Percentiles rank a stretch among this genome's conserved stretches.
Conservation (phyloP, 257 asterid genomes). For the Solanum tarapatanum region DNA sequence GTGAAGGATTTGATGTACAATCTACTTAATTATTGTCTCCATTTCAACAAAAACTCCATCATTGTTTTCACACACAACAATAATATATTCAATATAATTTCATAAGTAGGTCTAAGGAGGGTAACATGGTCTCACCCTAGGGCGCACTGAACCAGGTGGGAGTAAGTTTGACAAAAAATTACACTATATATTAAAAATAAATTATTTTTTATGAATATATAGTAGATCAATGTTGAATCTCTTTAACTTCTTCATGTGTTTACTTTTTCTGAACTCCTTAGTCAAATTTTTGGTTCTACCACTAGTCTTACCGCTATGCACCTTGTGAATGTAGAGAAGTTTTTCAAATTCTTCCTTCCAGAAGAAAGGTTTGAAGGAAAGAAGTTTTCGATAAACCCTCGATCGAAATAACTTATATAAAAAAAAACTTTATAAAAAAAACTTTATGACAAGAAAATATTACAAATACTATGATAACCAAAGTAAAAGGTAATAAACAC, state of each 20-base stretch:
- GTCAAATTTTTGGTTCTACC: neutral
- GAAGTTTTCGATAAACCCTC: neutral
- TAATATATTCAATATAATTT: neutral
- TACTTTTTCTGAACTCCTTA: neutral
- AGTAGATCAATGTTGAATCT: neutral
- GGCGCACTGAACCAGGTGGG: neutral
- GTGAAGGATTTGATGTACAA: neutral
- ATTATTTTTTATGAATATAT: neutral
- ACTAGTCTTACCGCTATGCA: neutral
- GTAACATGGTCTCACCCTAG: neutral
- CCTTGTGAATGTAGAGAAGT: neutral
- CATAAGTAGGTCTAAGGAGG: neutral
- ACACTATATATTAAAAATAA: neutral
- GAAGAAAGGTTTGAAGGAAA: neutral
- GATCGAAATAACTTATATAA: accelerated
- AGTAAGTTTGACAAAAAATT: neutral
- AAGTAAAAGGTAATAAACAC: neutral
- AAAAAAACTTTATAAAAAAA: neutral
- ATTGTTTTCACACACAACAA: neutral
- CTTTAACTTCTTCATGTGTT: accelerated
- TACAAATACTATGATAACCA: neutral
- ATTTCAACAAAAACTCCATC: neutral
- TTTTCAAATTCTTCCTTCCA: neutral
- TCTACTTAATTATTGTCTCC: neutral
- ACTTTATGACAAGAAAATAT: neutral